phyloP scores from a whole-genome alignment of 495 filamentous ascomycete genomes.

The Neurospora sp. region DNA sequence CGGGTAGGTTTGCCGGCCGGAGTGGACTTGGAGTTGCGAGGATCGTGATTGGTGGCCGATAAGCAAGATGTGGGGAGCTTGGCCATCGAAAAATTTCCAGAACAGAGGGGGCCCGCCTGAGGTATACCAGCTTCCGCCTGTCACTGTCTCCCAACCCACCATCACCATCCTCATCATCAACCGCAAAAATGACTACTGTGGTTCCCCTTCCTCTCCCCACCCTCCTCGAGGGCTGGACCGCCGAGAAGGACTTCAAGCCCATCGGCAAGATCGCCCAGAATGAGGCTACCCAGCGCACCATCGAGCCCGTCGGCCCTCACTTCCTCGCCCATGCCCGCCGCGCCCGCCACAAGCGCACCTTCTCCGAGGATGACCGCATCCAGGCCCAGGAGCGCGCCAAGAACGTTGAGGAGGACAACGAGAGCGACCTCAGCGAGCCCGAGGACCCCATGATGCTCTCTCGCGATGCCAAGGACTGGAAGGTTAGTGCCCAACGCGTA shows the following conservation, averaged over 20 bases:
- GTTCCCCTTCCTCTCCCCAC: constrained; percentile 53
- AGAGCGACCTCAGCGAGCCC: constrained; percentile 80
- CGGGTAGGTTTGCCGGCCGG: background rate
- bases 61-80: background rate
- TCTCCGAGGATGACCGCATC: constrained; percentile 96
- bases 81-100: constrained; percentile 12
- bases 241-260: constrained; percentile 84
- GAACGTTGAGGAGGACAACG: constrained; percentile 88
- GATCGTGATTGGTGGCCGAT: background rate
- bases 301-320: constrained; percentile 94
- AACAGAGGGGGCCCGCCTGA: constrained; percentile 7
- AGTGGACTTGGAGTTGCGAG: background rate
- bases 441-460: constrained; percentile 86
- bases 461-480: constrained; percentile 98
- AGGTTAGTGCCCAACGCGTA: constrained; percentile 44
- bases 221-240: constrained; percentile 72
- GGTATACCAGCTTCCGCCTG: constrained; percentile 2
- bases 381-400: constrained; percentile 89
- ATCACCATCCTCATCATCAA: background rate
- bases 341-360: constrained; percentile 92
- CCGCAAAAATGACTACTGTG: constrained; percentile 29
- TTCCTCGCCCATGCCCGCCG: constrained; percentile 95
- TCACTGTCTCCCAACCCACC: background rate
- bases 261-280: constrained; percentile 53
- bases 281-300: constrained; percentile 61